Evolutionary conservation across 768 basidiomycete species (phyloP).

Genomic region (Boletus subparvulus): DNA sequence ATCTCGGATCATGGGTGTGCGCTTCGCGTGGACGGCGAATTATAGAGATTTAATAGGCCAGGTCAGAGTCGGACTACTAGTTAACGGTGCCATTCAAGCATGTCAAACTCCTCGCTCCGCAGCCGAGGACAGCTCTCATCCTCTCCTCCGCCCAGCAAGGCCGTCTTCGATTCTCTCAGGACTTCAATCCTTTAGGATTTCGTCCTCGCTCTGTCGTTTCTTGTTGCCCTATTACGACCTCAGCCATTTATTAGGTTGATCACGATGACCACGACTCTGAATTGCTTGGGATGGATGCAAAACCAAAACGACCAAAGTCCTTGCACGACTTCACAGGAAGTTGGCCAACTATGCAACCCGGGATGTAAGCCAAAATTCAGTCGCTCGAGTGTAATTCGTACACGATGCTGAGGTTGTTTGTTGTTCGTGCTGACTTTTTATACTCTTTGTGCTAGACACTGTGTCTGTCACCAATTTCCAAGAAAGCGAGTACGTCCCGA

Average conservation of each 20-base stretch:
- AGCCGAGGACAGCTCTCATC: background rate
- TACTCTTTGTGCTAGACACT: slow-evolving; percentile 9
- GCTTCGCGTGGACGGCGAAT: slow-evolving; percentile 2
- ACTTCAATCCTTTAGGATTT: background rate
- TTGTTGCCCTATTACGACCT: background rate
- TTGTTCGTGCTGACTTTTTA: background rate
- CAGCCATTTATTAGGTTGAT: background rate
- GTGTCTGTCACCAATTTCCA: slow-evolving; percentile 14
- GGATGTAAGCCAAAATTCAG: slow-evolving; percentile 12
- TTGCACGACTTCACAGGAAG: slow-evolving; percentile 15
- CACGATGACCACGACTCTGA: slow-evolving; percentile 9
- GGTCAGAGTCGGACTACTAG: background rate
- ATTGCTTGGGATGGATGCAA: slow-evolving; percentile 12
- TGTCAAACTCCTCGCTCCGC: slow-evolving; percentile 8
- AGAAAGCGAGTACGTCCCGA: slow-evolving; percentile 22
- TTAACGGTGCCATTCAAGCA: background rate
- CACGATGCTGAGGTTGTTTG: background rate
- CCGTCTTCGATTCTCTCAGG: background rate
- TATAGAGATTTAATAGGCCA: background rate
- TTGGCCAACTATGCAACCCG: slow-evolving; percentile 20
- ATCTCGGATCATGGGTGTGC: background rate
- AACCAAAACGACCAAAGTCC: slow-evolving; percentile 13
- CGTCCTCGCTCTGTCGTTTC: background rate
- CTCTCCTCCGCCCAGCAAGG: background rate
- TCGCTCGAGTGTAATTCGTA: background rate